Evolutionary conservation across 2,329 filamentous ascomycete species (phyloP).

Genomic region (Trichoderma polysporum): DNA sequence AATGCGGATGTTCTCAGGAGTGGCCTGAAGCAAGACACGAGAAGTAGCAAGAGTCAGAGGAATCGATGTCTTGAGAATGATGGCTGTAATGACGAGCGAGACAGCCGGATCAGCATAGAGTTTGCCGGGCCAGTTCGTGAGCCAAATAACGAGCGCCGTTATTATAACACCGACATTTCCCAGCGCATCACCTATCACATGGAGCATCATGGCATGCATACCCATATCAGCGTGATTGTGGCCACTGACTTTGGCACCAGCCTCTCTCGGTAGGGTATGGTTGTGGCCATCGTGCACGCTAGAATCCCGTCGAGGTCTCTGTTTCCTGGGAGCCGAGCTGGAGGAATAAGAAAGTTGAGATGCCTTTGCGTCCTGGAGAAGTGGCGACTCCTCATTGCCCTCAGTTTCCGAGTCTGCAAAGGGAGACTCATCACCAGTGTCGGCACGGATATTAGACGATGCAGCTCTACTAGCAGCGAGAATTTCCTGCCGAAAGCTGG

Average conservation of each 20-base stretch:
- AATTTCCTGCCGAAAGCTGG: slow-evolving; percentile 88
- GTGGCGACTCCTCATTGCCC: slow-evolving; percentile 46
- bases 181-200: slow-evolving; percentile 78
- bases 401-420: slow-evolving; percentile 43
- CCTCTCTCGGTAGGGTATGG: slow-evolving; percentile 71
- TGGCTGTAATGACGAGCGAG: slow-evolving; percentile 88
- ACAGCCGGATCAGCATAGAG: slow-evolving; percentile 90
- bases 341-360: slow-evolving; percentile 33
- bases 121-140: slow-evolving; percentile 76
- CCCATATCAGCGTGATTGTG: slow-evolving; percentile 89
- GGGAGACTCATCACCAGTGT: slow-evolving; percentile 49
- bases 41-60: slow-evolving; percentile 77
- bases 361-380: slow-evolving; percentile 44
- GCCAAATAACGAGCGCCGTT: slow-evolving; percentile 86
- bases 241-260: slow-evolving; percentile 60
- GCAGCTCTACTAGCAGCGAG: slow-evolving; percentile 67
- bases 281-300: slow-evolving; percentile 71
- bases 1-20: slow-evolving; percentile 82
- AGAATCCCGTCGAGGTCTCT: slow-evolving; percentile 46
- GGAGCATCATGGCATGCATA: slow-evolving; percentile 82
- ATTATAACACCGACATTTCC: slow-evolving; percentile 84
- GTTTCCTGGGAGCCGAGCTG: slow-evolving; percentile 24
- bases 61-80: slow-evolving; percentile 71
- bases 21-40: slow-evolving; percentile 90
- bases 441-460: slow-evolving; percentile 50